Conservation (phyloP, 208 protist species). For the Leishmania major region DNA sequence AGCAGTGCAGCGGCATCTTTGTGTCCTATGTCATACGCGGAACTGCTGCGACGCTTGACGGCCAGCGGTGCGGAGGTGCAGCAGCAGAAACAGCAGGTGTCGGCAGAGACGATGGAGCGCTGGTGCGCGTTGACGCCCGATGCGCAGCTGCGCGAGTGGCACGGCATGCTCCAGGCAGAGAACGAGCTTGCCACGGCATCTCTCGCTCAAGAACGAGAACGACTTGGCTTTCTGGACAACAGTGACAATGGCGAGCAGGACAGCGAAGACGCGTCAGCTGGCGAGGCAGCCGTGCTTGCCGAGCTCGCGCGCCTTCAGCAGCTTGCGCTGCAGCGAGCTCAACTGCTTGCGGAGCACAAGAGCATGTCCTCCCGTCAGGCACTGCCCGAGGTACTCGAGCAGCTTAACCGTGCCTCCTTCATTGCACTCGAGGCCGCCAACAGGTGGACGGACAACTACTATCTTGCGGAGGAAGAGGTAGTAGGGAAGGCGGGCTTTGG, state of each 20-base stretch:
- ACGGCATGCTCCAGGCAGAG: background rate
- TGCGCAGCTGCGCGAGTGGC: slow-evolving; percentile 11
- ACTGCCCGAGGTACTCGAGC: slow-evolving; percentile 26
- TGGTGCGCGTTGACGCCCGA: slow-evolving; percentile 5
- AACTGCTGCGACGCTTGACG: slow-evolving; percentile 15
- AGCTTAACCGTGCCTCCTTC: slow-evolving; percentile 28
- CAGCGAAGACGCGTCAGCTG: slow-evolving; percentile 2
- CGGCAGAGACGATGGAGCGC: background rate
- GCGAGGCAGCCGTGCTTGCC: background rate
- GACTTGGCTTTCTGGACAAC: background rate
- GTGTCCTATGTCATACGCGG: slow-evolving; percentile 5
- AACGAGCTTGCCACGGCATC: background rate
- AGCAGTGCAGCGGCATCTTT: background rate
- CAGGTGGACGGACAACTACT: slow-evolving; percentile 87
- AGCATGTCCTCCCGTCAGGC: slow-evolving; percentile 1
- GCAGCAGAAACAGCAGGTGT: background rate
- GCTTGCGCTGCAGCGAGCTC: slow-evolving; percentile 9
- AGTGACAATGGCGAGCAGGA: background rate
- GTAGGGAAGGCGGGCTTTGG: slow-evolving; percentile 18
- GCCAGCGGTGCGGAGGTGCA: background rate
- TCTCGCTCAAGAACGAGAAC: slow-evolving; percentile 1
- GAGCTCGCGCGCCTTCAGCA: slow-evolving; percentile 1
- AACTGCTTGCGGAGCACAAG: slow-evolving; percentile 16
- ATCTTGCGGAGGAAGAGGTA: slow-evolving; percentile 64
- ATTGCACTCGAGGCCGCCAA: slow-evolving; percentile 64